A percentile compares a stretch with the other conserved stretches of the same genome.
These are phyloP conservation scores for Allomyces arbusculus DNA, from an alignment of 192 early-diverging fungal genomes.

Conservation along the genomic window DNA sequence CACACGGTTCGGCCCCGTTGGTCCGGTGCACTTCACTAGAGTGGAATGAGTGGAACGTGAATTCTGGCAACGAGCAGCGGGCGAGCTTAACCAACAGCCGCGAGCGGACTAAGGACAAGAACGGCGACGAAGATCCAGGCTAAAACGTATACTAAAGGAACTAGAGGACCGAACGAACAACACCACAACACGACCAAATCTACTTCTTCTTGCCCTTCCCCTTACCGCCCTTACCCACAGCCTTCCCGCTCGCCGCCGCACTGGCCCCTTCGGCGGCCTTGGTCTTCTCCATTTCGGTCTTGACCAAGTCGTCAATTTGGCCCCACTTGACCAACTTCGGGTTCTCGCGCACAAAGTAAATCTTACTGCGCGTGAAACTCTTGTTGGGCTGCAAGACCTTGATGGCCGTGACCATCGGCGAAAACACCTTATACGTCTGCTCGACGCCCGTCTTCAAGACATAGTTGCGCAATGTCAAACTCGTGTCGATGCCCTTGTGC, in stretches of 20 bases:
- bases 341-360: constrained; percentile 56
- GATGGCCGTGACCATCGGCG: constrained; percentile 53
- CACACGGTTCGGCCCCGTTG: too few species aligned
- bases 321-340: constrained; percentile 11
- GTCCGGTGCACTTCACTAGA: too few species aligned
- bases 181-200: too few species aligned
- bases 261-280: neutral
- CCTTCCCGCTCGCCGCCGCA: neutral
- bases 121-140: too few species aligned
- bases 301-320: neutral
- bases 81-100: too few species aligned
- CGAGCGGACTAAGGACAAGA: too few species aligned
- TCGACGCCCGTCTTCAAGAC: constrained; percentile 58
- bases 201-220: neutral
- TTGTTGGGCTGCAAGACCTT: constrained; percentile 39
- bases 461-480: constrained; percentile 56
- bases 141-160: too few species aligned
- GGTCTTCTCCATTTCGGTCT: neutral
- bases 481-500: constrained; percentile 49
- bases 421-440: constrained; percentile 48
- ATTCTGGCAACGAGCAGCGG: too few species aligned
- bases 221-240: neutral
- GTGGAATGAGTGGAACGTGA: too few species aligned
- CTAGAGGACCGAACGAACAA: too few species aligned
- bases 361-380: constrained; percentile 46